Conservation (phyloP, 2,329 filamentous ascomycete genomes). For the Periconia digitata region DNA sequence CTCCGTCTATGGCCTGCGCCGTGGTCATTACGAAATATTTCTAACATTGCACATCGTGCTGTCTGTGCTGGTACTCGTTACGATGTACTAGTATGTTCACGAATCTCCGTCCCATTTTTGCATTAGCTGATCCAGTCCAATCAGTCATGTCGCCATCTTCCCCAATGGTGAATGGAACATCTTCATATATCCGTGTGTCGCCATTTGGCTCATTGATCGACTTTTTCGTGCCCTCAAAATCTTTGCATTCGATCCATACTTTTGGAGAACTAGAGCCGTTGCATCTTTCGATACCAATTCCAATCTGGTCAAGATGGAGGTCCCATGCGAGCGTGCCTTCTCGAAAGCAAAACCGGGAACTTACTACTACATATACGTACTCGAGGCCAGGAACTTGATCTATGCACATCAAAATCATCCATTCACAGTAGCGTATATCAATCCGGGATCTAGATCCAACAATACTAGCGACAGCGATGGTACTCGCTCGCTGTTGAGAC, state of each 20-base stretch:
- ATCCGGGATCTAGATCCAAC: background rate
- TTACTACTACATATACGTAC: conserved; percentile 55
- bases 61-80: conserved; percentile 48
- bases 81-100: conserved; percentile 55
- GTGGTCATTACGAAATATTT: conserved; percentile 49
- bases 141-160: conserved; percentile 57
- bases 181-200: conserved; percentile 54
- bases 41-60: conserved; percentile 49
- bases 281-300: conserved; percentile 48
- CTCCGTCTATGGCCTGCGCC: conserved; percentile 56
- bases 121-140: conserved; percentile 1
- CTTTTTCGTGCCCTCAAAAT: conserved; percentile 49
- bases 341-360: conserved; percentile 47
- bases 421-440: conserved; percentile 41
- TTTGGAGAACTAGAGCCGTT: conserved; percentile 39
- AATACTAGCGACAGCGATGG: background rate
- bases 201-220: conserved; percentile 56
- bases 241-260: conserved; percentile 46
- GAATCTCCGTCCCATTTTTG: conserved; percentile 9
- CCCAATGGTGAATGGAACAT: conserved; percentile 49
- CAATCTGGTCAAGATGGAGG: conserved; percentile 52
- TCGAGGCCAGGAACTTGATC: conserved; percentile 45
- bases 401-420: conserved; percentile 55
- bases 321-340: conserved; percentile 39
- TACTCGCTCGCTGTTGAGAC: conserved; percentile 1